A percentile compares a stretch with the other conserved stretches of the same genome.
Conservation (phyloP, 2,329 filamentous ascomycete species). For the Xylaria sp. region DNA sequence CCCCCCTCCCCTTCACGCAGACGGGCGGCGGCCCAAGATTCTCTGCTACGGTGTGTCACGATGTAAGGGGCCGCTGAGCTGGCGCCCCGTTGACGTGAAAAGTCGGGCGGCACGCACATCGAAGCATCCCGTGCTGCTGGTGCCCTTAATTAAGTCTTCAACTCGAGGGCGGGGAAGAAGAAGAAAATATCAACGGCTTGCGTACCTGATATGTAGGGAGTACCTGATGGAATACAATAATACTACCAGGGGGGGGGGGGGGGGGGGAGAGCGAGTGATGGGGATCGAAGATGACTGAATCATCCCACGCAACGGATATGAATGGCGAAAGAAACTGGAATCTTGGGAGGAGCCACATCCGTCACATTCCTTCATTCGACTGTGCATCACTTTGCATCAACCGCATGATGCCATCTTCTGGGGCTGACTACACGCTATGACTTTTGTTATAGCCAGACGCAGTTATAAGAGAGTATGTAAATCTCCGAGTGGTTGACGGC, state of each 20-base stretch:
- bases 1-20: neutral
- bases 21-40: neutral
- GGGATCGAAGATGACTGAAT: neutral
- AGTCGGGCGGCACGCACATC: neutral
- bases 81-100: neutral
- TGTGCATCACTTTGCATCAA: neutral
- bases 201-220: no score
- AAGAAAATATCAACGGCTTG: neutral
- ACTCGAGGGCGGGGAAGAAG: neutral
- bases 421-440: constrained; percentile 40
- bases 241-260: no score
- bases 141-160: neutral
- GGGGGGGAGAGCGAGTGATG: neutral
- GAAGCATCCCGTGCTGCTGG: neutral
- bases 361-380: neutral
- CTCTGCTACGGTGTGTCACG: neutral
- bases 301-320: neutral
- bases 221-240: no score
- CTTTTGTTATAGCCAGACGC: constrained; percentile 3
- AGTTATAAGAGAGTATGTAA: neutral
- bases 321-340: neutral
- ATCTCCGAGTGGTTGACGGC: neutral
- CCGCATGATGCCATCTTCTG: neutral
- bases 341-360: neutral
- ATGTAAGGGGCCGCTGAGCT: neutral